Evolutionary conservation across 177 flowering plant genomes (phyloP).

Genomic region (Vitis hybrid): DNA sequence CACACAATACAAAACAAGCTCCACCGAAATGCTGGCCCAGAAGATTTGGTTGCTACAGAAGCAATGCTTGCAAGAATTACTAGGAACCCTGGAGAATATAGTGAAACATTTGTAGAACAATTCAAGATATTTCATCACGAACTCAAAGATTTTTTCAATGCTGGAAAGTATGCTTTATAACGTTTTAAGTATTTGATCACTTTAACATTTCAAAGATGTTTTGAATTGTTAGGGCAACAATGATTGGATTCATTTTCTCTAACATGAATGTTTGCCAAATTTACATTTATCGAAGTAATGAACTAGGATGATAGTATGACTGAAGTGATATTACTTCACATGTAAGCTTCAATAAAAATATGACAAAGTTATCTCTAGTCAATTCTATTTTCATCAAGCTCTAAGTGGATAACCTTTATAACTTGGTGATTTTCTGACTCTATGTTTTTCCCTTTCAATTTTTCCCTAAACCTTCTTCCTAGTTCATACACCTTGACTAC

Average conservation of each 20-base stretch:
- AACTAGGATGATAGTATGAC: neutral
- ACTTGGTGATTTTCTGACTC: no score
- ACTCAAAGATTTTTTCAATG: conserved; percentile 97
- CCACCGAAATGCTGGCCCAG: conserved; percentile 97
- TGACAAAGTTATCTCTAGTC: no score
- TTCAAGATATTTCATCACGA: conserved; percentile 89
- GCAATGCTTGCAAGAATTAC: conserved; percentile 93
- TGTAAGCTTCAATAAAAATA: neutral
- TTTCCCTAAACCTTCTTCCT: no score
- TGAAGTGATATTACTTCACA: neutral
- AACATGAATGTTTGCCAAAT: neutral
- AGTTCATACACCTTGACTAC: no score
- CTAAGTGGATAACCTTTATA: no score
- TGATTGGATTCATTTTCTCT: neutral
- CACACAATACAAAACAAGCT: conserved; percentile 99
- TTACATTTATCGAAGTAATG: neutral
- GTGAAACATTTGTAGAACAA: conserved; percentile 82
- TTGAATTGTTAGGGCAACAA: neutral
- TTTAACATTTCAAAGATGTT: neutral
- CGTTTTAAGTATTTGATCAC: conserved; percentile 1
- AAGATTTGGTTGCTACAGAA: conserved; percentile 93
- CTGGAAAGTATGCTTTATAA: conserved; percentile 68
- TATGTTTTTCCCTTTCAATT: no score
- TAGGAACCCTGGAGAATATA: conserved; percentile 82
- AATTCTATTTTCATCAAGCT: no score